Conservation (phyloP, 2,329 filamentous ascomycete species). For the Chrysoporthe cubensis region DNA sequence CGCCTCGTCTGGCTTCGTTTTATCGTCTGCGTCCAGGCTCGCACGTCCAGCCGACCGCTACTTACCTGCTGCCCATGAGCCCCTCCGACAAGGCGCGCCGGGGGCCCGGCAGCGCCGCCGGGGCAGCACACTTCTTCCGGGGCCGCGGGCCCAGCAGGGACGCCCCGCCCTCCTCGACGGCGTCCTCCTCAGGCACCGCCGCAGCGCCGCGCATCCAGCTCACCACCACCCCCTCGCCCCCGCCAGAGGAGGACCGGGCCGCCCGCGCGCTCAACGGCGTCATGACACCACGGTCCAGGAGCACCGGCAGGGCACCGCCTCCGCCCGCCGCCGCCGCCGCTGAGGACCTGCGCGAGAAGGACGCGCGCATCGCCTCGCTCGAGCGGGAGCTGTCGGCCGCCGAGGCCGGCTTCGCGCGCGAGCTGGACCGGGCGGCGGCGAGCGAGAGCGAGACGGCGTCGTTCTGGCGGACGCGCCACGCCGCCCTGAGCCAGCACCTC, state of each 20-base stretch:
- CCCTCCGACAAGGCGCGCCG: conserved; percentile 26
- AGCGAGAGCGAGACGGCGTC: conserved; percentile 59
- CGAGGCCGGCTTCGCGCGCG: conserved; percentile 56
- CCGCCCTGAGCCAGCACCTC: conserved; percentile 55
- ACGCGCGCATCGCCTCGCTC: conserved; percentile 56
- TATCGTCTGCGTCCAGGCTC: neutral
- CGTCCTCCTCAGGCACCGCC: conserved; percentile 12
- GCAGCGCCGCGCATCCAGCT: conserved; percentile 21
- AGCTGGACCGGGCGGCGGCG: conserved; percentile 57
- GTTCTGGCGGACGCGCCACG: conserved; percentile 63
- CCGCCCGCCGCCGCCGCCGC: conserved; percentile 15
- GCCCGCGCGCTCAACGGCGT: conserved; percentile 12
- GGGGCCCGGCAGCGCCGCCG: conserved; percentile 15
- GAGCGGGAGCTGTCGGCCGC: conserved; percentile 56
- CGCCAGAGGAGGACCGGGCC: conserved; percentile 1
- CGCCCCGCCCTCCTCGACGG: conserved; percentile 3
- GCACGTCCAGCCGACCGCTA: neutral
- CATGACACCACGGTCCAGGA: neutral
- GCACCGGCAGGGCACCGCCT: conserved; percentile 19
- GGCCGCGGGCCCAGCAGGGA: conserved; percentile 7
- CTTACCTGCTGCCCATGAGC: conserved; percentile 16
- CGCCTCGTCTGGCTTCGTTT: too few relatives aligned
- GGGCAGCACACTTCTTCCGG: conserved; percentile 20
- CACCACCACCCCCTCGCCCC: conserved; percentile 20
- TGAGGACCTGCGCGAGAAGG: conserved; percentile 41